These are phyloP conservation scores for Dipteronia dyeriana DNA, from an alignment of 345 rosid species.

Conservation along the genomic window DNA sequence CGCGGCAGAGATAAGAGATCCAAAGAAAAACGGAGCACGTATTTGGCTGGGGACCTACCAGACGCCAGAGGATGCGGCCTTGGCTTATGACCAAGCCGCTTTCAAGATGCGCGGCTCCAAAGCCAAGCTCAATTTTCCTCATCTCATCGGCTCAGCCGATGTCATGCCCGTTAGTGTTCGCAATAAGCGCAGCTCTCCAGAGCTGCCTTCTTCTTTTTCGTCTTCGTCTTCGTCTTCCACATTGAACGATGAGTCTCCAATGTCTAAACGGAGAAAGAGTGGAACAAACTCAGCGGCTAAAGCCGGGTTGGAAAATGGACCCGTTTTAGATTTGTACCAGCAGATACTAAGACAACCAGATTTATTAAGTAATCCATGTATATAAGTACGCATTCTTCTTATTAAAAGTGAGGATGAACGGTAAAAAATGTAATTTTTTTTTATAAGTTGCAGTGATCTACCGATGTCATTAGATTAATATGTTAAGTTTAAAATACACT, in stretches of 20 bases:
- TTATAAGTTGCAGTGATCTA: too few species aligned
- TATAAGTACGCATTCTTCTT: background rate
- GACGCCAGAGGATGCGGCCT: slow-evolving; percentile 32
- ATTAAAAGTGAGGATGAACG: too few species aligned
- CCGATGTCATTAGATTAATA: too few species aligned
- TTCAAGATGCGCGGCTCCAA: slow-evolving; percentile 53
- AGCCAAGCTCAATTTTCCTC: slow-evolving; percentile 63
- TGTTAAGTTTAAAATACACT: too few species aligned
- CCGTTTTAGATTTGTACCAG: background rate
- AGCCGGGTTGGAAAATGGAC: background rate
- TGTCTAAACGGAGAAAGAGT: slow-evolving; percentile 5
- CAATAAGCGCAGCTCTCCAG: slow-evolving; percentile 40
- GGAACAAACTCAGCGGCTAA: background rate
- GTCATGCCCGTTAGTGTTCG: slow-evolving; percentile 47
- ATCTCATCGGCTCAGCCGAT: slow-evolving; percentile 42
- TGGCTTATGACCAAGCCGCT: slow-evolving; percentile 63
- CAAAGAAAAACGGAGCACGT: slow-evolving; percentile 29
- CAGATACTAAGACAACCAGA: background rate
- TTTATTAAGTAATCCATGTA: too few species aligned
- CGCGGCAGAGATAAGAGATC: slow-evolving; percentile 62
- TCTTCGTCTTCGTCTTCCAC: background rate
- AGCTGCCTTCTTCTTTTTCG: background rate
- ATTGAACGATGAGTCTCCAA: background rate
- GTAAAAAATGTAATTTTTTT: too few species aligned
- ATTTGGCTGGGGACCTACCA: slow-evolving; percentile 27